Base-by-base conservation (phyloP, 441 rosid species). In the Adansonia madagascariensis region DNA sequence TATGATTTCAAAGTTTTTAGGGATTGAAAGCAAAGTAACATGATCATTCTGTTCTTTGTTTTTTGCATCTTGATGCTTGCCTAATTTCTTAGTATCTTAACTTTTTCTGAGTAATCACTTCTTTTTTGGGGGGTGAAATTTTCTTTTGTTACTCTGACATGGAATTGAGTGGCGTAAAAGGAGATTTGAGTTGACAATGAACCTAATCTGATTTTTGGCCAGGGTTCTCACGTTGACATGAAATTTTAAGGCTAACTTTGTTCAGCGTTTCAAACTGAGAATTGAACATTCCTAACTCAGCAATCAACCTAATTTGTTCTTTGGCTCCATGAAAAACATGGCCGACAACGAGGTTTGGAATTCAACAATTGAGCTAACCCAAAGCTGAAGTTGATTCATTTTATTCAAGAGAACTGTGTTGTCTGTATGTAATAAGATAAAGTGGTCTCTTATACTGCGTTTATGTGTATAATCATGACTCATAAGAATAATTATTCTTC, bases 171-270 rank as follows among this genome's bases (percentile, higher is more conserved):
- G 46, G 46, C 8, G 43, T 2, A 71, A 71, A 60, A n/a, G 46
- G 57, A 60, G 64, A 4, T 14, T 77, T 39, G 50, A n/a, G 24
- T 70, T 70, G 46, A 50, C 61, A n/a, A 31, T 53, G 62, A 35
- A 53, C 47, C 75, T 71, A 71, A 71, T 24, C 14, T 53, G 47
- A 71, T 53, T n/a, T 71, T 53, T 71, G 24, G 41, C 49, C 62
- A 31, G 62, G 75, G 62, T 53, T 53, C 47, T 31, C 75, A 52
- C 10, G 31, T 71, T 71, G 74, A 71, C 27, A 31, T 35, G 62
- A n/a, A 71, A 52, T 53, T 50, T 31, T 35, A 68, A 68, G 1
- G 57, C 62, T 53, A 17, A 71, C 31, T 0, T 53, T 53, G 62
- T 71, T 53, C 61, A 4, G 75, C 35, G 15, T 17, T 71, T 71